Evolutionary conservation across 352 stramenopile species (phyloP), one percentile per base, ranked within the genome.

Genomic region (Pythium rishiriense): DNA sequence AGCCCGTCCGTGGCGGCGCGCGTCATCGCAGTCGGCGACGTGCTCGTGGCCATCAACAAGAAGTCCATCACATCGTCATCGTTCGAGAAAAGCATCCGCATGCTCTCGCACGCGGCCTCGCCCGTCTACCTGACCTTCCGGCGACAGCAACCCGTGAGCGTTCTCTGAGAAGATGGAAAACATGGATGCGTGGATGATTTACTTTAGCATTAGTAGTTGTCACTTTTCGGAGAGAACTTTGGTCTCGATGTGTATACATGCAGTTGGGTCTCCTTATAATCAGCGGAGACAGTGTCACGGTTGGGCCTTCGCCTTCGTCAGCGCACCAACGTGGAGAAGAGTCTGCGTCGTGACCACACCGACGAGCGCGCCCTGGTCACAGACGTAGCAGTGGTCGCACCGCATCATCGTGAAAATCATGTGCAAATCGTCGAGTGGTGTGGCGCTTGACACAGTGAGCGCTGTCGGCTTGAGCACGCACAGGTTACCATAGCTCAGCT

Each of bases 331-430:
- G 10, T 69, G 69, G 24, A 96, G 72, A 50, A 96, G 51, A 33
- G 81, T 83, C 62, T 88, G 85, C 15, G 84, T 93, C 3, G 83
- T 95, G 45, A 96, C 85, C 47, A 96, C 87, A 17, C 88, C 88
- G 53, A 83, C 70, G 25, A 96, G 67, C 58, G 87, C 79, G 28
- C 88, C 88, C 37, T 94, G 87, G 58, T 93, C 83, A 37, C 87
- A 96, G 35, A 96, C 85, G 52, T 95, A 96, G 64, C 87, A 91
- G 62, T 94, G 85, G 58, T 91, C 83, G 60, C 85, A 96, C 0
- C 87, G 85, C 37, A 96, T 72, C 88, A 96, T 96, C 19, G 87
- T 94, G 75, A 96, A 96, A 60, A 96, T 92, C 75, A 96, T 91
- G 73, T 96, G 88, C 6, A 96, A 68, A 47, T 94, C 86, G 53